Evolutionary conservation across 2,329 filamentous ascomycete genomes (phyloP).

Genomic region (Fusarium burgessii): DNA sequence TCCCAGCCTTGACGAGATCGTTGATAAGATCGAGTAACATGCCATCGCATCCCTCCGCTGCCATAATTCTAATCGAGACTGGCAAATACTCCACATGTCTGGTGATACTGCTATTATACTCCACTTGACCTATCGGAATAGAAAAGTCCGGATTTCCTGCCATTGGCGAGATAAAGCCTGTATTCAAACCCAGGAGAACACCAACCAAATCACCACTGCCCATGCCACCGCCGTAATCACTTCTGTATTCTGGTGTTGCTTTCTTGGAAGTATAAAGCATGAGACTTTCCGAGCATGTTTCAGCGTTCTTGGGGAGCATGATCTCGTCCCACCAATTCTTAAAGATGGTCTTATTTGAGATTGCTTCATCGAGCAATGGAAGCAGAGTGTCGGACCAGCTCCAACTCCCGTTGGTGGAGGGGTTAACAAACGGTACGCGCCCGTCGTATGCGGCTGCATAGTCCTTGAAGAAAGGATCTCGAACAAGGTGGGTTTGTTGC

Average conservation of each 20-base stretch:
- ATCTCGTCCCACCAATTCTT: not conserved
- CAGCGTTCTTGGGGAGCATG: not conserved
- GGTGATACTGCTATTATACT: not conserved
- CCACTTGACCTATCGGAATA: not conserved
- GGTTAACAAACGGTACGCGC: not conserved
- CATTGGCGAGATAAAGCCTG: not conserved
- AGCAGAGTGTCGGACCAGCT: not conserved
- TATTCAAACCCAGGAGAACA: not conserved
- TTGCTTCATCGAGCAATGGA: fast-evolving
- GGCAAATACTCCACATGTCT: not conserved
- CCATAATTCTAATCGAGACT: not conserved
- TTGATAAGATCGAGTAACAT: not conserved
- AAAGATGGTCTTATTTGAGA: not conserved
- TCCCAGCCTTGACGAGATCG: not conserved
- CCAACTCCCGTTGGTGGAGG: not conserved
- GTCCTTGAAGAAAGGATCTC: not conserved
- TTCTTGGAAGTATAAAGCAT: not conserved
- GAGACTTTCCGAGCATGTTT: not conserved
- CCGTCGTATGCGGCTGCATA: not conserved
- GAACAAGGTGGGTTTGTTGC: not conserved
- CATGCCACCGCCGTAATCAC: not conserved
- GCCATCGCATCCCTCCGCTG: not conserved
- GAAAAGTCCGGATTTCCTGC: not conserved
- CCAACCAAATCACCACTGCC: not conserved
- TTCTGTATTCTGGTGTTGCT: not conserved